Conservation (phyloP, 345 rosid genomes). For the Cardamine chenopodiifolia region DNA sequence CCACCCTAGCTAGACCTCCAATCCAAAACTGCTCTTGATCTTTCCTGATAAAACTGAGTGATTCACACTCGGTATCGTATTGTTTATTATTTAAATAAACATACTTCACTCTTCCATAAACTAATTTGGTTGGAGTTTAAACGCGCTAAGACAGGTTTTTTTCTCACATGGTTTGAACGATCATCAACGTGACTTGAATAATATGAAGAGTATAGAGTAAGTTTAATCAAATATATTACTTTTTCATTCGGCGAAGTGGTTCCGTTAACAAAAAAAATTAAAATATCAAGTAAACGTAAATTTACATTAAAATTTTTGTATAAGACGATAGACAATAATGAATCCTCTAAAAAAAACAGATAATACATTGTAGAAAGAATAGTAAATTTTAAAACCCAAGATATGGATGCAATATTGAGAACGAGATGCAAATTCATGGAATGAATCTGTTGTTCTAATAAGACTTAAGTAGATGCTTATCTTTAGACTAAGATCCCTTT, state of each 20-base stretch:
- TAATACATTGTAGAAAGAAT: too few relatives aligned
- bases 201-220: not conserved
- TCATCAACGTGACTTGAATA: slow-evolving; percentile 8
- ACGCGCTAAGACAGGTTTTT: slow-evolving; percentile 41
- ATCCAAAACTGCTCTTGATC: slow-evolving; percentile 20
- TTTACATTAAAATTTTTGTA: not conserved
- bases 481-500: not conserved
- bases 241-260: not conserved
- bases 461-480: not conserved
- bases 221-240: not conserved
- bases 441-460: not conserved
- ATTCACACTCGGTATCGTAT: slow-evolving; percentile 11
- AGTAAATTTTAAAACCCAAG: too few relatives aligned
- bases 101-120: slow-evolving; percentile 26
- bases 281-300: not conserved
- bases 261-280: not conserved
- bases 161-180: slow-evolving; percentile 33
- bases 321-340: not conserved
- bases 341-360: not conserved
- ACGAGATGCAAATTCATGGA: not conserved
- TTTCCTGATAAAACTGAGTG: not conserved
- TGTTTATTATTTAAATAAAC: slow-evolving; percentile 1
- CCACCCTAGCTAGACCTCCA: slow-evolving; percentile 38
- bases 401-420: not conserved
- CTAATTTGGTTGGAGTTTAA: slow-evolving; percentile 24